phyloP scores from a whole-genome alignment of 306 rosid genomes.

The Ormosia emarginata region DNA sequence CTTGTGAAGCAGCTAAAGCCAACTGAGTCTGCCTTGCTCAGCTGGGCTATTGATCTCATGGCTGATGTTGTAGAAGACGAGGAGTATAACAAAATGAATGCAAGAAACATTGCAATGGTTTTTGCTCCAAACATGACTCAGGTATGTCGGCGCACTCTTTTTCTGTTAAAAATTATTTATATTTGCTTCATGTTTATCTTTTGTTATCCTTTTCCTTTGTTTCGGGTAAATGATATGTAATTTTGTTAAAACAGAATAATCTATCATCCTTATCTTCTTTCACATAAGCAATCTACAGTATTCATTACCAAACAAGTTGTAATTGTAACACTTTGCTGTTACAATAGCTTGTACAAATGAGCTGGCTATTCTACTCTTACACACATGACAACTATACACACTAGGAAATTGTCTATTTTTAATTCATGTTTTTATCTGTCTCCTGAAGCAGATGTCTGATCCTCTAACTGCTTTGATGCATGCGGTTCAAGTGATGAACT shows the following conservation, averaged over 20 bases:
- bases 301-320: neutral
- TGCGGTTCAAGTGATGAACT: slow-evolving; percentile 98
- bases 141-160: slow-evolving; percentile 27
- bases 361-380: neutral
- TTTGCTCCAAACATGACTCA: slow-evolving; percentile 98
- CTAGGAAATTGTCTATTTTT: neutral
- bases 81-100: slow-evolving; percentile 85
- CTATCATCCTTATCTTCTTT: neutral
- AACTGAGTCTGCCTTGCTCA: slow-evolving; percentile 68
- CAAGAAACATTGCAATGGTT: slow-evolving; percentile 95
- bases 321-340: neutral
- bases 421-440: slow-evolving; percentile 2
- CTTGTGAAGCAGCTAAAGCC: slow-evolving; percentile 79
- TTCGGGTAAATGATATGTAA: neutral
- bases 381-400: neutral
- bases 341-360: neutral
- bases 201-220: neutral
- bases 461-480: slow-evolving; percentile 98
- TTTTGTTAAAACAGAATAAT: neutral
- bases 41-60: slow-evolving; percentile 92
- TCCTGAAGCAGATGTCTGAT: slow-evolving; percentile 85
- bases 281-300: neutral
- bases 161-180: neutral
- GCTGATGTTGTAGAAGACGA: slow-evolving; percentile 92
- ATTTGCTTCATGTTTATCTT: neutral